Conservation (phyloP, 192 early-diverging fungal genomes). For the Coemansia sp. region DNA sequence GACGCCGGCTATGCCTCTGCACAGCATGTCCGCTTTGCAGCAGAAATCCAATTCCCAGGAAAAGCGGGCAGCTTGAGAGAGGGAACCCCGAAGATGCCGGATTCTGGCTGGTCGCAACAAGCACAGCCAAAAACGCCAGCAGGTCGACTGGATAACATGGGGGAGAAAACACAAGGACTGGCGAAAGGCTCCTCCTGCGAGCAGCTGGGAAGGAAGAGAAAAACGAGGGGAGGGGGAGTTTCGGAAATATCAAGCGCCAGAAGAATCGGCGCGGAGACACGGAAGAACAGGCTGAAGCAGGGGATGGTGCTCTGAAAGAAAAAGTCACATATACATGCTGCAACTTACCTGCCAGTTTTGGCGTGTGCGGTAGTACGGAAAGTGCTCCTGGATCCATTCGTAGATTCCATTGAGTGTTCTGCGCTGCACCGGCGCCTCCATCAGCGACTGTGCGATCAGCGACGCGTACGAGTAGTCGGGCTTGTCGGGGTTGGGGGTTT, state of each 20-base stretch:
- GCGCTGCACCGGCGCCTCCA: conserved; percentile 61
- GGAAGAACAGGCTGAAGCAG: background rate
- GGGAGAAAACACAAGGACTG: background rate
- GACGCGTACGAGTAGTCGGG: conserved; percentile 82
- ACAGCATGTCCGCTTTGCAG: conserved; percentile 5
- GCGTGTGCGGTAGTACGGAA: conserved; percentile 77
- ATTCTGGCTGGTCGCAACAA: background rate
- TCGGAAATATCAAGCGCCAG: background rate
- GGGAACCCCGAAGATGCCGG: background rate
- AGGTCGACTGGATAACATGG: background rate
- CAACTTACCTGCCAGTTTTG: conserved; percentile 57
- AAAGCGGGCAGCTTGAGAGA: background rate
- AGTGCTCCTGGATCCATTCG: conserved; percentile 75
- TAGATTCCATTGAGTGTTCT: conserved; percentile 88
- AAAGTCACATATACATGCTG: background rate
- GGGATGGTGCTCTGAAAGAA: background rate
- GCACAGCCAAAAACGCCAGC: no score
- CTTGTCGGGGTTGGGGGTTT: conserved; percentile 54
- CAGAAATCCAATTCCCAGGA: conserved; percentile 6
- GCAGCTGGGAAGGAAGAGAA: background rate
- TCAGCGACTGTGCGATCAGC: conserved; percentile 81
- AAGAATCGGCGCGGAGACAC: background rate
- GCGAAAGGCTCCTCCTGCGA: background rate
- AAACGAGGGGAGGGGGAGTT: background rate
- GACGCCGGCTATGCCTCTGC: background rate